These are phyloP conservation scores for Domatiomyces globalis DNA, from an alignment of 2,329 filamentous ascomycete species.

Conservation along the genomic window DNA sequence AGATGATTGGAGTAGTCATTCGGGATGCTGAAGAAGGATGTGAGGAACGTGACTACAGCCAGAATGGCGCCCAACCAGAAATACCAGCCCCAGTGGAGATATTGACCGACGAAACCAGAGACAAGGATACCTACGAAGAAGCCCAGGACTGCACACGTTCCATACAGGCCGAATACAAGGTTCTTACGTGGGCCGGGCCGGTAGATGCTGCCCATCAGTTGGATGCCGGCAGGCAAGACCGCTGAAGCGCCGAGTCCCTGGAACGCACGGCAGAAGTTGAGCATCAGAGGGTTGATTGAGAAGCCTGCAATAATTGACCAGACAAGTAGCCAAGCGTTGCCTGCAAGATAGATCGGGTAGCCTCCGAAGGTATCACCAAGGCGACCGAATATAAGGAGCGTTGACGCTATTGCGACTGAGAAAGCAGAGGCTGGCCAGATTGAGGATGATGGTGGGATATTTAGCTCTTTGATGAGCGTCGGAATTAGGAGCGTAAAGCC, in stretches of 20 bases:
- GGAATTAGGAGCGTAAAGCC: slow-evolving; percentile 61
- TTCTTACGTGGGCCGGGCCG: slow-evolving; percentile 57
- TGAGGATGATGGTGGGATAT: slow-evolving; percentile 51
- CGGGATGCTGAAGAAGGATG: slow-evolving; percentile 37
- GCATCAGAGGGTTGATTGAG: slow-evolving; percentile 51
- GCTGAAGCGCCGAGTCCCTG: slow-evolving; percentile 62
- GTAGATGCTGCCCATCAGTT: slow-evolving; percentile 51
- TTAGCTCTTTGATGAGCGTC: slow-evolving; percentile 44
- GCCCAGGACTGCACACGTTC: slow-evolving; percentile 36
- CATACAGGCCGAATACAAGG: slow-evolving; percentile 48
- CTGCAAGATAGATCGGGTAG: slow-evolving; percentile 49
- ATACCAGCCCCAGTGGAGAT: slow-evolving; percentile 50
- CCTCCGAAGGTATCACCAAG: slow-evolving; percentile 49
- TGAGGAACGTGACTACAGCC: slow-evolving; percentile 31
- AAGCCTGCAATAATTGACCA: slow-evolving; percentile 61
- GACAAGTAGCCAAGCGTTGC: slow-evolving; percentile 47
- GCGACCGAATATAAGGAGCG: slow-evolving; percentile 41
- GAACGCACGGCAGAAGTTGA: slow-evolving; percentile 58
- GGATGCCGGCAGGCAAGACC: slow-evolving; percentile 54
- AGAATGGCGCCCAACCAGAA: slow-evolving; percentile 52
- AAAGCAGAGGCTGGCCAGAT: slow-evolving; percentile 42
- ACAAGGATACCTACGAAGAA: slow-evolving; percentile 48
- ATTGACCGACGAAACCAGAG: slow-evolving; percentile 44
- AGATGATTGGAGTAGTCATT: slow-evolving; percentile 29
- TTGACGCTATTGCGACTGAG: slow-evolving; percentile 35